These are phyloP conservation scores for Plenodomus lindquistii DNA, from an alignment of 2,329 filamentous ascomycete species.

Conservation along the genomic window DNA sequence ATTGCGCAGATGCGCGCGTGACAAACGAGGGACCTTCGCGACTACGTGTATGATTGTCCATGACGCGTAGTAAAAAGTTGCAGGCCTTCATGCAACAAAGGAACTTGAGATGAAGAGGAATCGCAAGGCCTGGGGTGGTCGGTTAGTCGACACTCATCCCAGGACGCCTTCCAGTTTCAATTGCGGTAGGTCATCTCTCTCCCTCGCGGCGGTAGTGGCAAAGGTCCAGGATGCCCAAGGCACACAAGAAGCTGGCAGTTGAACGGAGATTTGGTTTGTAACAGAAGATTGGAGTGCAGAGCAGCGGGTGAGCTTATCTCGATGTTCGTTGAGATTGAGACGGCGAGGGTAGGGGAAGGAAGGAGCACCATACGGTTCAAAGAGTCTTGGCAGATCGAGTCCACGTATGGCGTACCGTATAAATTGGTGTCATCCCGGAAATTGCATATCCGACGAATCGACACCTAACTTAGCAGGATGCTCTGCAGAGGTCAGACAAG, in stretches of 20 bases:
- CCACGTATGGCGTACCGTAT: too few relatives aligned
- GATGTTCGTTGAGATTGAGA: constrained; percentile 3
- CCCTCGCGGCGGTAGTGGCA: constrained; percentile 8
- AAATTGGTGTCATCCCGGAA: too few relatives aligned
- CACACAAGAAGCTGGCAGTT: neutral
- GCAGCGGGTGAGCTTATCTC: constrained; percentile 3
- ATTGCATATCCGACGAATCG: too few relatives aligned
- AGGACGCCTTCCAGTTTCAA: too few relatives aligned
- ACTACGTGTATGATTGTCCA: neutral
- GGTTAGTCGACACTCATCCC: too few relatives aligned
- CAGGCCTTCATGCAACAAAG: neutral
- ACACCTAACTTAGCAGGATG: too few relatives aligned
- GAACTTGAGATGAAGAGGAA: neutral
- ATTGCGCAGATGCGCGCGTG: neutral
- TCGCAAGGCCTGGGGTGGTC: neutral
- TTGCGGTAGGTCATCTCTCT: neutral
- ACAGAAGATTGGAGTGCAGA: neutral
- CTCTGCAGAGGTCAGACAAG: too few relatives aligned
- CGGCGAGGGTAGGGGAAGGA: neutral
- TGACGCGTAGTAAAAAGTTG: neutral
- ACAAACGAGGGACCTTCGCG: neutral
- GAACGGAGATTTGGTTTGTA: constrained; percentile 9
- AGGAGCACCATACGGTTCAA: neutral
- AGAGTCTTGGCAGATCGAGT: neutral
- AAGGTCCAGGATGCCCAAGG: neutral